These are phyloP conservation scores for Psilocybe tampanensis DNA, from an alignment of 768 basidiomycete genomes.

Conservation along the genomic window DNA sequence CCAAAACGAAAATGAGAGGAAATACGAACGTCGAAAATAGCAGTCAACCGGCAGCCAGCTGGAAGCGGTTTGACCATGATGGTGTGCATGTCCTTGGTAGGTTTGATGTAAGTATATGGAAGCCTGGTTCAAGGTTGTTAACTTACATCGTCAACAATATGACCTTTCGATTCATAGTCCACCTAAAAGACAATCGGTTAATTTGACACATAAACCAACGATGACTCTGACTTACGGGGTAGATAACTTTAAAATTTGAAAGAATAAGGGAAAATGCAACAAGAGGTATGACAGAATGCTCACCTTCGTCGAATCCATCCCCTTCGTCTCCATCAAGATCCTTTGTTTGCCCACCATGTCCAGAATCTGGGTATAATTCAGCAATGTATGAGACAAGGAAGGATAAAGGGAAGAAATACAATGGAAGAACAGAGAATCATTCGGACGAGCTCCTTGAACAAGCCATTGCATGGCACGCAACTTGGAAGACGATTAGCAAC, in stretches of 20 bases:
- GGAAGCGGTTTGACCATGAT: constrained; percentile 84
- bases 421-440: constrained; percentile 91
- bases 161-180: constrained; percentile 58
- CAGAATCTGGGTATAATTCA: constrained; percentile 61
- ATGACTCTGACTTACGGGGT: constrained; percentile 66
- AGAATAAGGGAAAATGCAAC: background rate
- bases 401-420: constrained; percentile 45
- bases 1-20: background rate
- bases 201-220: background rate
- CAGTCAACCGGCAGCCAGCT: constrained; percentile 84
- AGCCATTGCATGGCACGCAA: constrained; percentile 90
- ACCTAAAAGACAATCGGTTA: constrained; percentile 28
- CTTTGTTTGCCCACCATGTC: constrained; percentile 90
- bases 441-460: constrained; percentile 73
- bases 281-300: background rate
- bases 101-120: background rate
- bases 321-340: constrained; percentile 83
- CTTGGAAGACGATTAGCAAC: constrained; percentile 29
- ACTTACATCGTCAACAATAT: constrained; percentile 90
- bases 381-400: background rate
- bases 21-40: constrained; percentile 70
- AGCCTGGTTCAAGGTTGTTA: background rate
- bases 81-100: constrained; percentile 63
- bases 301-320: constrained; percentile 85
- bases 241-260: constrained; percentile 60